Conservation (phyloP, 352 stramenopile species). For the Ophiocytium majus region DNA sequence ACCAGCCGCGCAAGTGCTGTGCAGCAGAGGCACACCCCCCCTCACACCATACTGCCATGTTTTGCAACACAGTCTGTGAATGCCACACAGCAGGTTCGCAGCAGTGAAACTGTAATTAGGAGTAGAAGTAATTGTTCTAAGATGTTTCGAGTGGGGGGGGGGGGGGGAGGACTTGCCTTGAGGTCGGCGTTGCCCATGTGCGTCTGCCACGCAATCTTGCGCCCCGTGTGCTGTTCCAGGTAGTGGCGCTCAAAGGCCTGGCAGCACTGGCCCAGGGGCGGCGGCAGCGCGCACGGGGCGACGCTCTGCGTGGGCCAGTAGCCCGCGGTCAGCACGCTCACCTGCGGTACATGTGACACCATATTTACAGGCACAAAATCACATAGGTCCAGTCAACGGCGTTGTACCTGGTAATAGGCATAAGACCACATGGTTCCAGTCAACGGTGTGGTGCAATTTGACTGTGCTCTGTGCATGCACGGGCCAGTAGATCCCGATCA, state of each 20-base stretch:
- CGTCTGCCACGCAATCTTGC: conserved; percentile 60
- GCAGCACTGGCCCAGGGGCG: conserved; percentile 32
- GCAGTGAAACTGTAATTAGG: too few relatives aligned
- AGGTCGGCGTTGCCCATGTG: conserved; percentile 56
- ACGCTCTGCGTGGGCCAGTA: conserved; percentile 91
- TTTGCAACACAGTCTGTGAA: too few relatives aligned
- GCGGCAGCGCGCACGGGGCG: conserved; percentile 33
- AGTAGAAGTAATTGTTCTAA: too few relatives aligned
- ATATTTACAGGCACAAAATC: background rate
- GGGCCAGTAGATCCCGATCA: conserved; percentile 96
- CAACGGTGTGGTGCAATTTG: background rate
- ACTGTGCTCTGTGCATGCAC: conserved; percentile 66
- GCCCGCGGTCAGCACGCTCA: conserved; percentile 92
- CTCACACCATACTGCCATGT: too few relatives aligned
- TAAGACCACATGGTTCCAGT: too few relatives aligned
- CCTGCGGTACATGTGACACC: conserved; percentile 70
- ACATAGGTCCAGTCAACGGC: background rate
- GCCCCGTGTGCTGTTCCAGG: conserved; percentile 61
- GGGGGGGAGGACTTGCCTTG: too few relatives aligned
- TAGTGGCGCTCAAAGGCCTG: conserved; percentile 53
- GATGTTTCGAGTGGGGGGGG: too few relatives aligned
- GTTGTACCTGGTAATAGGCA: background rate
- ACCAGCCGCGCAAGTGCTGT: too few relatives aligned
- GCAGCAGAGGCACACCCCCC: too few relatives aligned
- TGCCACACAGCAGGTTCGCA: too few relatives aligned